phyloP scores from a whole-genome alignment of 2,329 filamentous ascomycete genomes.

The Rhytidhysteron rufulum region DNA sequence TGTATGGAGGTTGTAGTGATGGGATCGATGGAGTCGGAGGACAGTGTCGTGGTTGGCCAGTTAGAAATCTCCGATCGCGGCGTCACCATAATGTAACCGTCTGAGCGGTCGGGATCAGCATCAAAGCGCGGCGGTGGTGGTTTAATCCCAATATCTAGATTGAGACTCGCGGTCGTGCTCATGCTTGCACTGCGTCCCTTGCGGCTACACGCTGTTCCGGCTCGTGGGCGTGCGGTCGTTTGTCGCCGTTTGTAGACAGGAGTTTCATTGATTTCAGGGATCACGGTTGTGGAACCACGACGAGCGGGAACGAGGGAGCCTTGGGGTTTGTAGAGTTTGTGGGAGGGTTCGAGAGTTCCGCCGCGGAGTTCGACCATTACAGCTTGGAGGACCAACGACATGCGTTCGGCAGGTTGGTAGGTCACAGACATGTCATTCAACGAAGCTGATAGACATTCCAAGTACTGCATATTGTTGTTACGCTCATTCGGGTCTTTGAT shows the following conservation, averaged over 20 bases:
- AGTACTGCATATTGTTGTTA: constrained; percentile 45
- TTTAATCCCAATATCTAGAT: constrained; percentile 18
- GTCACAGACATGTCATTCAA: constrained; percentile 52
- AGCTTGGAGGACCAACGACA: constrained; percentile 52
- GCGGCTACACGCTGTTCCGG: constrained; percentile 11
- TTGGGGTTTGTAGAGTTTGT: constrained; percentile 23
- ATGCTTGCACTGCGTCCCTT: constrained; percentile 16
- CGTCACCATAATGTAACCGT: constrained; percentile 28
- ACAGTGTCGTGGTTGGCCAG: constrained; percentile 18
- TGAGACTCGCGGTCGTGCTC: constrained; percentile 10
- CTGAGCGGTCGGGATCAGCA: constrained; percentile 11
- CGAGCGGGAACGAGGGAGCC: constrained; percentile 26
- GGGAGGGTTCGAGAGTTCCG: constrained; percentile 8
- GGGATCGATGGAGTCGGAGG: constrained; percentile 7
- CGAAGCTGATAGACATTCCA: constrained; percentile 51
- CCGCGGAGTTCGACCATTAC: constrained; percentile 48
- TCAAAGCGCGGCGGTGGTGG: constrained; percentile 10
- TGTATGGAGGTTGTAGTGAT: constrained; percentile 9
- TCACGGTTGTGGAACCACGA: constrained; percentile 20
- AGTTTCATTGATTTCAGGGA: constrained; percentile 12
- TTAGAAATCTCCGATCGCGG: constrained; percentile 21
- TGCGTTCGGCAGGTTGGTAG: constrained; percentile 53
- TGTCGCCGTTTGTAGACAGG: constrained; percentile 29
- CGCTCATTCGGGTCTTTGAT: constrained; percentile 37
- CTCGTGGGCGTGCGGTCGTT: constrained; percentile 19